Evolutionary conservation across 2,329 filamentous ascomycete species (phyloP), one percentile per base, ranked within the genome.

Genomic region (Cryoendolithus antarcticus): DNA sequence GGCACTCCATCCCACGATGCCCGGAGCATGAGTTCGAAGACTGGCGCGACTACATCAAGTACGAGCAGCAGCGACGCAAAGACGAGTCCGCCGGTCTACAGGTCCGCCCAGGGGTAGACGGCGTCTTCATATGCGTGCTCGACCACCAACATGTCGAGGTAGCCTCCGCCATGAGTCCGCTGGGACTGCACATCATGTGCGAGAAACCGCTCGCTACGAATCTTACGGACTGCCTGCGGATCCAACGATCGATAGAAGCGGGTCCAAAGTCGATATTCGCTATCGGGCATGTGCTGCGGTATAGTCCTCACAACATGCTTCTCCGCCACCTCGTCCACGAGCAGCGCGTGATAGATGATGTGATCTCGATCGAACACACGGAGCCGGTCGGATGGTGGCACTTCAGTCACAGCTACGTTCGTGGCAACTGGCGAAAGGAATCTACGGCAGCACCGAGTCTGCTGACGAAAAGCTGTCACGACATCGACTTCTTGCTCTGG

Each of bases 311-410:
- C 60, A 96, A 96, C 57, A 81, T 86, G 60, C 65, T 89, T 40
- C 69, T 98, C 21, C 77, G 86, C 36, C 78, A 81, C 55, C 65
- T 96, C 10, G 69, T 96, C 4, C 70, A 86, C 1, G 71, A 82
- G 47, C 76, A 93, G 38, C 71, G 72, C 9, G 74, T 79, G 9
- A 80, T 98, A 53, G 91, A 91, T 5, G 82, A 95, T 39, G 69
- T 95, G 24, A 66, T 93, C 38, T 89, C 82, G 30, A 71, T 94
- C 30, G 83, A 93, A 46, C 91, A 96, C 61, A 91, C 85, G 0
- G 91, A 96, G 59, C 91, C 91, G 0, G 80, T 98, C 0, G 91
- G 91, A 1, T 93, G 82, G 79, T 96, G 86, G 85, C 91, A 96
- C 59, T 96, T 93, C 57, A 71, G 82, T 0, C 88, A 94, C 59